Conservation (phyloP, 2,329 filamentous ascomycete species). For the Elsinoe australis region DNA sequence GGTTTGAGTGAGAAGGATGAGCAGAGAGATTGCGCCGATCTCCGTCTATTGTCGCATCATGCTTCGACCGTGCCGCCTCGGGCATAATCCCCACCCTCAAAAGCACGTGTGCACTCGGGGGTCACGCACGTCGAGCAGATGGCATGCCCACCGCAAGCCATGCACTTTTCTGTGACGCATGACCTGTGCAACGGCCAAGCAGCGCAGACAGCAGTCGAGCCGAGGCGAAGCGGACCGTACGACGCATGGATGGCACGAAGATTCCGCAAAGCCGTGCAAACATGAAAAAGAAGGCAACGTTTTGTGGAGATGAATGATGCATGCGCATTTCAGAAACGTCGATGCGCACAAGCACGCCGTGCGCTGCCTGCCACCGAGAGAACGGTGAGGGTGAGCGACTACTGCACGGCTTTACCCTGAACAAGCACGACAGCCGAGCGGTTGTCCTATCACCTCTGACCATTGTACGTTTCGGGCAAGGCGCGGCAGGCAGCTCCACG, state of each 20-base stretch:
- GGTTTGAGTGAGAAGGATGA: no score
- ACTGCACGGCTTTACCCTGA: constrained; percentile 3
- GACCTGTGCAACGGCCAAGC: background rate
- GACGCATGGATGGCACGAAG: no score
- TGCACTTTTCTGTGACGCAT: background rate
- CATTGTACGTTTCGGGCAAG: constrained; percentile 1
- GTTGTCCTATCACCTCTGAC: background rate
- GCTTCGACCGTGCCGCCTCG: background rate
- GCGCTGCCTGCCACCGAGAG: background rate
- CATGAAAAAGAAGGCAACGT: constrained; percentile 13
- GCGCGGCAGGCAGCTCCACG: background rate
- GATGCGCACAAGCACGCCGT: background rate
- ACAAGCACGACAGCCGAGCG: constrained; percentile 5
- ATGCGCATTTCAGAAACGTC: background rate
- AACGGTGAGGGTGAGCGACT: constrained; percentile 9
- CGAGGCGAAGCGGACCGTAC: constrained; percentile 2
- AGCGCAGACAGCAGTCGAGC: background rate
- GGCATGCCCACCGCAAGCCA: background rate
- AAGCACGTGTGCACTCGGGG: constrained; percentile 1
- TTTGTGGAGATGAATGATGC: constrained; percentile 10
- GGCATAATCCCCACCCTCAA: background rate
- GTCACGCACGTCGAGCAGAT: background rate
- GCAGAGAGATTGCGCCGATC: constrained; percentile 6
- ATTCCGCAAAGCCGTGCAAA: no score
- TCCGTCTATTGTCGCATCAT: background rate